Base-by-base conservation (phyloP, 352 stramenopile genomes). In the Pythium plurisporium region DNA sequence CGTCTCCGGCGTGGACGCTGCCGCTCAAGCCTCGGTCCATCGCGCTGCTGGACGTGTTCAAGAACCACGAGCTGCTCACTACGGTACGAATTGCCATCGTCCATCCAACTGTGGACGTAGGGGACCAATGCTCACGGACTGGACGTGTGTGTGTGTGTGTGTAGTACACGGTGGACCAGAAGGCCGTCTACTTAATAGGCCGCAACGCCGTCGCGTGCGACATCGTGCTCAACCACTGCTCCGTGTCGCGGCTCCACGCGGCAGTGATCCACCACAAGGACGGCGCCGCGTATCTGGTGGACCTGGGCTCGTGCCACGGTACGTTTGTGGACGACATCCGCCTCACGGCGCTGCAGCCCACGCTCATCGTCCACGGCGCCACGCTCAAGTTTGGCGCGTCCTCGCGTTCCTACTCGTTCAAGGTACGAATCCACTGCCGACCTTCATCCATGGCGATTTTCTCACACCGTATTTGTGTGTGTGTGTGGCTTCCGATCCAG, bases 141-240 rank as follows among this genome's bases (percentile, higher is more conserved):
- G 8, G 22, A 49, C 25, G 22, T 10, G 12, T 34, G 27, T 63
- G 41, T 56, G 25, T 0, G 7, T 54, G n/a, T n/a, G n/a, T 33
- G 47, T 50, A 91, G 76, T 72, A 91, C 46, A 89, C 74, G 9
- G 83, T 94, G 54, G 79, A 90, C 38, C 73, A 89, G 38, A 91
- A 94, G 56, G 46, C 77, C 4, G 71, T 80, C 49, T 91, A 91
- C 48, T 63, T 94, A 15, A 82, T 94, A 58, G 83, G 83, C 5
- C 73, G 83, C 38, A 91, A 91, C 48, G 71, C 81, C 4, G 74
- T 71, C 10, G 79, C 89, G 17, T 91, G 81, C 38, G 83, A 94
- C 29, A 81, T 94, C 22, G 83, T 91, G 31, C 64, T 94, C 10
- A 82, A 80, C 55, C 83, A 94, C 58, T 91, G 82, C 68, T 94